Conservation (phyloP, 352 stramenopile species). For the Pythium phragmiticola region DNA sequence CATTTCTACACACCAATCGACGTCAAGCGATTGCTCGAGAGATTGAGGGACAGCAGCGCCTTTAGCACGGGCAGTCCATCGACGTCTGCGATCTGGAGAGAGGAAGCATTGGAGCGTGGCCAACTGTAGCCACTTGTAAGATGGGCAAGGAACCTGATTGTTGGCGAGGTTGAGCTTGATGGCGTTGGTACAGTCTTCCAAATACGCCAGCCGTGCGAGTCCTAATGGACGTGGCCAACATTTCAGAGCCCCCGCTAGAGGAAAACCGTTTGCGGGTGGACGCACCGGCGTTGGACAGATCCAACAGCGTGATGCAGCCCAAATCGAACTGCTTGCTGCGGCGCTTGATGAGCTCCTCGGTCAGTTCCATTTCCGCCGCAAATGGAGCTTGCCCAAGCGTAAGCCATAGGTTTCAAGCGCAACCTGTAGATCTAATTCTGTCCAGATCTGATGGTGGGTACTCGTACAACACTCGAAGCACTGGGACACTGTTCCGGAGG, state of each 20-base stretch:
- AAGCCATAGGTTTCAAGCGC: neutral
- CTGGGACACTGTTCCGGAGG: too few relatives aligned
- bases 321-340: slow-evolving; percentile 78
- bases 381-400: neutral
- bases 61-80: slow-evolving; percentile 45
- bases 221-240: neutral
- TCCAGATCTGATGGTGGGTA: too few relatives aligned
- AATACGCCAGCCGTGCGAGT: slow-evolving; percentile 33
- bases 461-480: too few relatives aligned
- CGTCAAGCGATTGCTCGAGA: slow-evolving; percentile 47
- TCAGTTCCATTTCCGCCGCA: slow-evolving; percentile 51
- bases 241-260: neutral
- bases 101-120: neutral
- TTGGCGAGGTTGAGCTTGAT: slow-evolving; percentile 54
- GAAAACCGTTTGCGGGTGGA: neutral
- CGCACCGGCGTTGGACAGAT: slow-evolving; percentile 48
- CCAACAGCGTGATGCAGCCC: slow-evolving; percentile 58
- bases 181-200: slow-evolving; percentile 52
- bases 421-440: too few relatives aligned
- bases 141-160: slow-evolving; percentile 38
- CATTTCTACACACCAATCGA: slow-evolving; percentile 50
- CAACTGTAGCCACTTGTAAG: neutral
- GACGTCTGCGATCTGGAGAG: slow-evolving; percentile 40
- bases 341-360: slow-evolving; percentile 61
- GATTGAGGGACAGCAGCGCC: slow-evolving; percentile 42